A percentile compares a stretch with the other conserved stretches of the same genome.
These are phyloP conservation scores for Boletellus ananas DNA, from an alignment of 768 basidiomycete genomes.

Conservation along the genomic window DNA sequence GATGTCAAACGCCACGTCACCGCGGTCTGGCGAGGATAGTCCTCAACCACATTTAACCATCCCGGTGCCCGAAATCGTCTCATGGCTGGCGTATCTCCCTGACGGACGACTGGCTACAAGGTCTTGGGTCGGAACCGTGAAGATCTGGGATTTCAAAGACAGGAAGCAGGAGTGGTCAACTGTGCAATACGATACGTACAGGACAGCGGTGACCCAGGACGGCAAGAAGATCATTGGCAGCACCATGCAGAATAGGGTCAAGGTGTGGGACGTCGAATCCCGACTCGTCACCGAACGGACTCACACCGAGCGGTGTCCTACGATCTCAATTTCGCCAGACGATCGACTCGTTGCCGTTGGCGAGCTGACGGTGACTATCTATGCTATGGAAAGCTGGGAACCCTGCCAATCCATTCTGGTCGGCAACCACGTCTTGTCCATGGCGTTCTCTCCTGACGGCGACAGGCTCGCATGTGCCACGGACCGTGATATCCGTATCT, in stretches of 20 bases:
- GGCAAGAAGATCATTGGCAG: not conserved
- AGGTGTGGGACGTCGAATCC: slow-evolving; percentile 1
- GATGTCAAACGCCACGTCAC: not conserved
- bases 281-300: not conserved
- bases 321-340: not conserved
- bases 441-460: slow-evolving; percentile 2
- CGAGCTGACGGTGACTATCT: not conserved
- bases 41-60: not conserved
- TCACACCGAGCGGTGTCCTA: not conserved
- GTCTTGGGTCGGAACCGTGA: not conserved
- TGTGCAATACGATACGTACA: too few species aligned
- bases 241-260: not conserved
- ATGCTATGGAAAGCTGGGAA: not conserved
- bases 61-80: not conserved
- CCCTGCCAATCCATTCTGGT: too few species aligned
- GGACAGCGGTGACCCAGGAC: not conserved
- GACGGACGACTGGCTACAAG: not conserved
- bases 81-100: slow-evolving; percentile 1
- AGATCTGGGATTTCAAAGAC: not conserved
- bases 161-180: not conserved
- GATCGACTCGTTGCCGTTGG: not conserved
- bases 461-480: slow-evolving; percentile 3
- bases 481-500: not conserved
- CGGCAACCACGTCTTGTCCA: not conserved
- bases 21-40: not conserved